Evolutionary conservation across 768 basidiomycete genomes (phyloP).

Genomic region (Suillus occidentalis): DNA sequence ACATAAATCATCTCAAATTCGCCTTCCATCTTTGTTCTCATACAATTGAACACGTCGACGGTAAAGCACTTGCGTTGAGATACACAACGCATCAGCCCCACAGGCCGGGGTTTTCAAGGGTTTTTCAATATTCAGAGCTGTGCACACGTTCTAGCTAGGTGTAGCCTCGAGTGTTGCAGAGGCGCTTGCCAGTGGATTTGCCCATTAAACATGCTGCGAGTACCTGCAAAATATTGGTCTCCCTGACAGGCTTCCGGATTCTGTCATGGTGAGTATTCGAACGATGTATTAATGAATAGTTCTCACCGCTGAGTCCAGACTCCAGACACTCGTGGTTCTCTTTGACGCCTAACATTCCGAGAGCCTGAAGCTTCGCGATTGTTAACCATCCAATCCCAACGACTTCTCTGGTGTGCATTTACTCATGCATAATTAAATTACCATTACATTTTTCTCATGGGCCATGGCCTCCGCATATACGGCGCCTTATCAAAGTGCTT

Average conservation of each 20-base stretch:
- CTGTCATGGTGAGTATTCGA: not conserved
- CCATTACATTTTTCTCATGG: not conserved
- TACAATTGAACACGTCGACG: not conserved
- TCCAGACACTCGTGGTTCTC: not conserved
- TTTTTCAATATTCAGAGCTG: not conserved
- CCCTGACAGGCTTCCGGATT: too few relatives aligned
- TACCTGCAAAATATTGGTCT: not conserved
- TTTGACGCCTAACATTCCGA: not conserved
- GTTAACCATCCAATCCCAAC: not conserved
- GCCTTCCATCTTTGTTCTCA: not conserved
- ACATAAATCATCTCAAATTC: not conserved
- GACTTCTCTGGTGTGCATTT: not conserved
- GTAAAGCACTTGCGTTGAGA: not conserved
- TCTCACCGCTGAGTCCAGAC: not conserved
- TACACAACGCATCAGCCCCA: not conserved
- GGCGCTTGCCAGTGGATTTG: not conserved
- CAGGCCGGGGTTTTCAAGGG: not conserved
- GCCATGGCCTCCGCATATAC: not conserved
- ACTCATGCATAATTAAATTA: not conserved
- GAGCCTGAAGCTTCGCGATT: not conserved
- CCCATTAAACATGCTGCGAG: not conserved
- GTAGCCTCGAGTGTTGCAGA: not conserved
- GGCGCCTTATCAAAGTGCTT: not conserved
- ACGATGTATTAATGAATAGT: not conserved
- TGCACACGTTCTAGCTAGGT: not conserved